Percentiles rank a stretch among this genome's conserved stretches.
phyloP scores from a whole-genome alignment of 192 early-diverging fungal genomes.

The Spinellus fusiger region DNA sequence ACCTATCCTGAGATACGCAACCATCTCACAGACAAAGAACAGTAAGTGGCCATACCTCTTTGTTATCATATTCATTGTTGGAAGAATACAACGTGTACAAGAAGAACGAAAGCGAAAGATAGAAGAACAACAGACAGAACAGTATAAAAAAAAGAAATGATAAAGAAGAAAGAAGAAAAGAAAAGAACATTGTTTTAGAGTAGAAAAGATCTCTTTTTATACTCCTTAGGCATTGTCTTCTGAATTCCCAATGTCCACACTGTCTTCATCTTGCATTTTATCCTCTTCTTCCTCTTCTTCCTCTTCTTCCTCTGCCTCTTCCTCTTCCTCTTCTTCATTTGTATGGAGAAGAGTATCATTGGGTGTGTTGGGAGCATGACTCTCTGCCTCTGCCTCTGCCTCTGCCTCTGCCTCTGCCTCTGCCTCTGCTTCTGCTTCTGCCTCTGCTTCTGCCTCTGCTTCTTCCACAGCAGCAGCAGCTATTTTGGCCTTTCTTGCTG shows the following conservation, averaged over 20 bases:
- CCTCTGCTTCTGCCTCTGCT: constrained; percentile 16
- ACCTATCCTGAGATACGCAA: constrained; percentile 54
- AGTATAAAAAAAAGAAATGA: background rate
- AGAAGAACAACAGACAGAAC: background rate
- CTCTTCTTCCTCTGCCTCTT: background rate
- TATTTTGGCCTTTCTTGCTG: constrained; percentile 21
- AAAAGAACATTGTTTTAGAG: background rate
- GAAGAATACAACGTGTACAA: background rate
- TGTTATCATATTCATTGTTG: background rate
- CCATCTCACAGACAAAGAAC: constrained; percentile 29
- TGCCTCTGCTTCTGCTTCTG: constrained; percentile 15
- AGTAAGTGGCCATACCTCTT: constrained; percentile 25
- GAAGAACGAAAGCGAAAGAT: background rate
- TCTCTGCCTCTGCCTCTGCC: background rate
- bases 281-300: background rate
- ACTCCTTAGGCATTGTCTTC: background rate
- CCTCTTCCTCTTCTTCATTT: background rate
- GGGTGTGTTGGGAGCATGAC: background rate
- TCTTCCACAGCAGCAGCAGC: constrained; percentile 16
- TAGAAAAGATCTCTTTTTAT: background rate
- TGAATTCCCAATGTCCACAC: constrained; percentile 8
- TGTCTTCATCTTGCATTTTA: constrained; percentile 5
- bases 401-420: constrained; percentile 6
- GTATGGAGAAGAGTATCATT: background rate
- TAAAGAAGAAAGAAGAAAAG: background rate